Percentiles rank a stretch among this genome's conserved stretches.
Evolutionary conservation across 768 basidiomycete genomes (phyloP).

Genomic region (Plicaturopsis crispa): DNA sequence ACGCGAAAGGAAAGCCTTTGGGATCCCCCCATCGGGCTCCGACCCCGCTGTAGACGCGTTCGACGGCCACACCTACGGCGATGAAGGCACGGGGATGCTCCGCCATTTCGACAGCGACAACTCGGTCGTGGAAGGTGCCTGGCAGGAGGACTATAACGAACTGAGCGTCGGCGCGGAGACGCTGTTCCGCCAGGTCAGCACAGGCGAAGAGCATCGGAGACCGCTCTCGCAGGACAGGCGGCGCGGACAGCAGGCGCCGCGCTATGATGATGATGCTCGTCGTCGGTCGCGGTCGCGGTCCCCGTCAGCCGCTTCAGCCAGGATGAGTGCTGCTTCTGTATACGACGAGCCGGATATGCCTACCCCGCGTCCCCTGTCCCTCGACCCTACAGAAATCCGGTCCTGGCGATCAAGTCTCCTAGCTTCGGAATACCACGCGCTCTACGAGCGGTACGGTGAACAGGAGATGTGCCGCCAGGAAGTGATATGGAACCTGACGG

Average conservation of each 20-base stretch:
- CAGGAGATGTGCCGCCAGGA: slow-evolving; percentile 57
- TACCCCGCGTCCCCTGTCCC: too few species aligned
- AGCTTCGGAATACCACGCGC: slow-evolving; percentile 22
- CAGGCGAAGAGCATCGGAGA: slow-evolving; percentile 10
- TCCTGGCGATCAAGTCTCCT: slow-evolving; percentile 28
- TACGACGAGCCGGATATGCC: slow-evolving; percentile 9
- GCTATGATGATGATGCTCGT: background rate
- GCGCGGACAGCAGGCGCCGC: background rate
- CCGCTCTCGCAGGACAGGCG: slow-evolving; percentile 8
- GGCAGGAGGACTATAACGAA: slow-evolving; percentile 25
- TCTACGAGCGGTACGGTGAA: slow-evolving; percentile 33
- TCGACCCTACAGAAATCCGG: background rate
- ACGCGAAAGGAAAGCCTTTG: slow-evolving; percentile 42
- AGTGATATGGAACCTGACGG: slow-evolving; percentile 58
- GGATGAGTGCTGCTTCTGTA: too few species aligned
- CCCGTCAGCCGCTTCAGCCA: too few species aligned
- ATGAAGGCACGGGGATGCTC: slow-evolving; percentile 6
- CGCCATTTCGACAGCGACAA: slow-evolving; percentile 40
- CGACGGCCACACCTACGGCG: background rate
- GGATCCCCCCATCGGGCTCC: slow-evolving; percentile 39
- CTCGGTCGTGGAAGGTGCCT: slow-evolving; percentile 33
- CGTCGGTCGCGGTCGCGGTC: too few species aligned
- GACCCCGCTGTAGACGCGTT: too few species aligned
- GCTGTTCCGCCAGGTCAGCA: slow-evolving; percentile 34
- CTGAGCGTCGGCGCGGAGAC: slow-evolving; percentile 42